A percentile compares a stretch with the other conserved stretches of the same genome.
Conservation (phyloP, 192 early-diverging fungal genomes). For the Entomortierella parvispora region DNA sequence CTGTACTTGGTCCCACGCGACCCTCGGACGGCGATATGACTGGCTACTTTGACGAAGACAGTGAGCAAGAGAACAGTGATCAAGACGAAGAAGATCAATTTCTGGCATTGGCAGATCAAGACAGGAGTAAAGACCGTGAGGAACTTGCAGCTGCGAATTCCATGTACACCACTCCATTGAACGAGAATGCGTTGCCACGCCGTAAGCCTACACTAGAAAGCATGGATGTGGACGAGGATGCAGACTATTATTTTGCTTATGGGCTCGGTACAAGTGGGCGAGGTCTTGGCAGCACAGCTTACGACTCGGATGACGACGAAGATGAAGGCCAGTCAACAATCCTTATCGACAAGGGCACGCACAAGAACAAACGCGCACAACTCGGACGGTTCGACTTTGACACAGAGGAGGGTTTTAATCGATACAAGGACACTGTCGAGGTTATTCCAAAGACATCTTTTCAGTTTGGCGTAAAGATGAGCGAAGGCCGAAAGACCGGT, state of each 20-base stretch:
- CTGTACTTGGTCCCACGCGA: slow-evolving; percentile 35
- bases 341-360: slow-evolving; percentile 76
- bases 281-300: slow-evolving; percentile 58
- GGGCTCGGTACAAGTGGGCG: slow-evolving; percentile 57
- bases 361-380: slow-evolving; percentile 76
- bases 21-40: slow-evolving; percentile 28
- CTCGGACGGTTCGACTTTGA: slow-evolving; percentile 82
- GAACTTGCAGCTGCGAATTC: slow-evolving; percentile 2
- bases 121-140: background rate
- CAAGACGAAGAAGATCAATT: background rate
- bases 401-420: slow-evolving; percentile 77
- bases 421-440: slow-evolving; percentile 78
- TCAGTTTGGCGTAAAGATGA: slow-evolving; percentile 79
- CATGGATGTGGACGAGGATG: slow-evolving; percentile 52
- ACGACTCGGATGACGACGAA: slow-evolving; percentile 62
- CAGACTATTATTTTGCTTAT: slow-evolving; percentile 62
- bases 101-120: background rate
- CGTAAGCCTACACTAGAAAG: slow-evolving; percentile 31
- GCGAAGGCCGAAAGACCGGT: slow-evolving; percentile 69
- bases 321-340: slow-evolving; percentile 49
- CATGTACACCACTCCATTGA: slow-evolving; percentile 10
- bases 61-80: slow-evolving; percentile 21
- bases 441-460: slow-evolving; percentile 80
- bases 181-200: slow-evolving; percentile 30
- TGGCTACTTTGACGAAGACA: slow-evolving; percentile 35